Evolutionary conservation across 2,329 filamentous ascomycete genomes (phyloP).

Genomic region (Arthrobotrys pseudoclavata): DNA sequence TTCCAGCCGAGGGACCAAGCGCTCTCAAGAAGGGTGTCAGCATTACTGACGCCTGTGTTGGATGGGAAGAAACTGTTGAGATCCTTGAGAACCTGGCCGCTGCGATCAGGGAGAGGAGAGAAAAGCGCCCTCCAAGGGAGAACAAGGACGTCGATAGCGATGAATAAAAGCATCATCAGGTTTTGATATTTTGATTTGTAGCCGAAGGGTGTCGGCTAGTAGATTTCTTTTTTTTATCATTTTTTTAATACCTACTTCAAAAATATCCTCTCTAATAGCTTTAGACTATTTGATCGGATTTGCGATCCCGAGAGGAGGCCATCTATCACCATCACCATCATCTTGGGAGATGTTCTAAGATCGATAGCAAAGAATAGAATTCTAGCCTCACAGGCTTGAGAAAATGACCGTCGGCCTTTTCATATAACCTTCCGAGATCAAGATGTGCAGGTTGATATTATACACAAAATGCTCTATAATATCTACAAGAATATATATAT

Average conservation of each 20-base stretch:
- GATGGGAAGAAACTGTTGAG: slow-evolving; percentile 88
- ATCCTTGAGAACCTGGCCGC: slow-evolving; percentile 83
- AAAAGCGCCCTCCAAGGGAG: slow-evolving; percentile 33
- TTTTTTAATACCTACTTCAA: slow-evolving; percentile 15
- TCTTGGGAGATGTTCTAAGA: slow-evolving; percentile 35
- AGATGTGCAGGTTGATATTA: slow-evolving; percentile 4
- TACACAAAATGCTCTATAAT: slow-evolving; percentile 15
- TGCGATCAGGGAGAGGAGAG: slow-evolving; percentile 80
- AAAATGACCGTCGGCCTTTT: neutral
- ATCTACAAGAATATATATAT: slow-evolving; percentile 51
- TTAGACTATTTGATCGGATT: slow-evolving; percentile 8
- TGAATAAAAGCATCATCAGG: neutral
- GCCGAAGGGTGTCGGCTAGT: neutral
- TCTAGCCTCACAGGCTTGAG: slow-evolving; percentile 25
- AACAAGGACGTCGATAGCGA: slow-evolving; percentile 28
- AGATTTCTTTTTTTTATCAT: slow-evolving; percentile 22
- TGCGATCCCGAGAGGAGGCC: neutral
- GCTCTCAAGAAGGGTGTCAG: slow-evolving; percentile 93
- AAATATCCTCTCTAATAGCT: slow-evolving; percentile 21
- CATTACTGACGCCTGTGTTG: slow-evolving; percentile 97
- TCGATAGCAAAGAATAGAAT: slow-evolving; percentile 42
- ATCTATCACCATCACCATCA: slow-evolving; percentile 18
- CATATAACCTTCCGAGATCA: neutral
- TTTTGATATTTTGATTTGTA: neutral
- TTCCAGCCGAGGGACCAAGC: slow-evolving; percentile 78